Base-by-base conservation (phyloP, 2,329 filamentous ascomycete species). In the Sporothrix brunneoviolacea region DNA sequence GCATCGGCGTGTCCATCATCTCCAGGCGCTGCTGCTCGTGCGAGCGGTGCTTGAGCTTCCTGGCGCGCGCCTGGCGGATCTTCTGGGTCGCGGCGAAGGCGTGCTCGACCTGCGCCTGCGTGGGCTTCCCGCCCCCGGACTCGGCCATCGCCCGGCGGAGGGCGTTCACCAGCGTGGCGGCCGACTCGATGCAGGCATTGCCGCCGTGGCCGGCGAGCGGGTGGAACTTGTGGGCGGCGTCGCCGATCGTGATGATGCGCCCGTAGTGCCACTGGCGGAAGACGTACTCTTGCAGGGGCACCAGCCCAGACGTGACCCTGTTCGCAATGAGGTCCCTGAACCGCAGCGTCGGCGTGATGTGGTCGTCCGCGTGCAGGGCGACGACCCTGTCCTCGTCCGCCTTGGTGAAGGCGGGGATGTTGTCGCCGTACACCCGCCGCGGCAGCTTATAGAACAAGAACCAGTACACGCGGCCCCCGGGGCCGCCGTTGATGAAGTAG, bases 201-300 rank as follows among this genome's bases (percentile, higher is more conserved):
- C 59, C 61, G 9, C 61, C 61, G n/a, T 59, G 58, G 3, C 58
- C 60, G 0, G 53, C 44, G 24, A 58, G 56, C 8, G 60, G 60
- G 35, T 62, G 54, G 12, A 57, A 53, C 60, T 68, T 68, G 50
- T 68, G 65, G 1, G 55, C 60, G 0, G 64, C 57, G 37, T 68
- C 65, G 4, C 65, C 65, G 1, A 68, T 53, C 4, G 55, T 55
- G 1, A 66, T 51, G 8, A 67, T 63, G 3, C 64, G 56, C 8
- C 58, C 47, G 45, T 61, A 64, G 47, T 60, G 59, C 66, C 66
- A 68, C 38, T 61, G 62, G n/a, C 65, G 57, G 30, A 57, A 65
- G 3, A 65, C 61, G 15, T 61, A 48, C 32, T 68, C 65, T 13
- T 64, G 66, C 2, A 69, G 43, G 0, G 64, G 57, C 2, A 63